Percentiles rank a stretch among this genome's conserved stretches.
Evolutionary conservation across 2,329 filamentous ascomycete genomes (phyloP).

Genomic region (Aureobasidium sp.): DNA sequence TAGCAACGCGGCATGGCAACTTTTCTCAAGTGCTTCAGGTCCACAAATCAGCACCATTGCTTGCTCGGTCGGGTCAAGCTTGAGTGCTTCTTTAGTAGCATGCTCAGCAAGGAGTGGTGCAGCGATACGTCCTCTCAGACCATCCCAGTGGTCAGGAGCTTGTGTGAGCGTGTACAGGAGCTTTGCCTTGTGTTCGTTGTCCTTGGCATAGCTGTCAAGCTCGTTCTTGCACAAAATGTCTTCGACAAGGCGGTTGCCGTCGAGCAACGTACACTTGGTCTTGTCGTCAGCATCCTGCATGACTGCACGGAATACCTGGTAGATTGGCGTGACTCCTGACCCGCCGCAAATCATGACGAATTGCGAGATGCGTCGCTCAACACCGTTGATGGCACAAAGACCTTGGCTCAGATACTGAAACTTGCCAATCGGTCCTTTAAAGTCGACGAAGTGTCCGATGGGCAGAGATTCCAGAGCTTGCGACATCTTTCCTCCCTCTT

Average conservation of each 20-base stretch:
- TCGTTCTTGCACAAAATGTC: slow-evolving; percentile 77
- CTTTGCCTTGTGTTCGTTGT: slow-evolving; percentile 49
- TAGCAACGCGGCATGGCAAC: slow-evolving; percentile 47
- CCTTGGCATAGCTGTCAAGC: slow-evolving; percentile 53
- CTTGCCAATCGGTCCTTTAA: slow-evolving; percentile 82
- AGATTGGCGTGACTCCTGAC: slow-evolving; percentile 88
- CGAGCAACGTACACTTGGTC: slow-evolving; percentile 63
- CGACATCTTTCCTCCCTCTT: slow-evolving; percentile 71
- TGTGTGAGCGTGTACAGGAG: slow-evolving; percentile 63
- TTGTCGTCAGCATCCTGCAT: slow-evolving; percentile 54
- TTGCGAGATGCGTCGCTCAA: slow-evolving; percentile 48
- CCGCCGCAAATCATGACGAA: slow-evolving; percentile 86
- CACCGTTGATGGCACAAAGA: slow-evolving; percentile 51
- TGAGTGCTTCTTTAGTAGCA: slow-evolving; percentile 27
- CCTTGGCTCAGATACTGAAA: slow-evolving; percentile 71
- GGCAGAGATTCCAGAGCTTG: slow-evolving; percentile 66
- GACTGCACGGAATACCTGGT: slow-evolving; percentile 69
- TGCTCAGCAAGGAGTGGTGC: slow-evolving; percentile 54
- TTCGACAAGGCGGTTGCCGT: slow-evolving; percentile 67
- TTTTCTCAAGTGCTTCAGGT: slow-evolving; percentile 64
- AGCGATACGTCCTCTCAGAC: slow-evolving; percentile 59
- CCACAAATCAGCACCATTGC: slow-evolving; percentile 70
- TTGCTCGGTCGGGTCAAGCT: slow-evolving; percentile 34
- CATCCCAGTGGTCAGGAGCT: slow-evolving; percentile 57
- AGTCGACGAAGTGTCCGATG: slow-evolving; percentile 64